Percentiles rank a stretch among this genome's conserved stretches.
Evolutionary conservation across 169 alveolate species (phyloP).

Genomic region (Plasmodium gallinaceum): DNA sequence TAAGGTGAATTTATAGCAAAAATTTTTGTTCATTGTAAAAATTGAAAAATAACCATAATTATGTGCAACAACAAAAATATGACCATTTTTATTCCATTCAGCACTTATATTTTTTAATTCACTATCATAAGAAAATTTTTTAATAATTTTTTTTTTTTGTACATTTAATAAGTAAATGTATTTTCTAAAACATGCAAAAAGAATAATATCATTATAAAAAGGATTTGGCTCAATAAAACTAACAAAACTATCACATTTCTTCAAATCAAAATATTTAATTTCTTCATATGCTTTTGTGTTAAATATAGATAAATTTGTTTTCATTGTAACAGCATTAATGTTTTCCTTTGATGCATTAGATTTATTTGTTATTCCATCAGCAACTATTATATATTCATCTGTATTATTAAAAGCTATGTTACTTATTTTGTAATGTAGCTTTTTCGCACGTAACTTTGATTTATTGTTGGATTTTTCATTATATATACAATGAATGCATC

Average conservation of each 20-base stretch:
- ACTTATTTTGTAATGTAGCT: conserved; percentile 67
- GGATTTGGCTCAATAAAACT: conserved; percentile 74
- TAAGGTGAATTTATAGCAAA: conserved; percentile 54
- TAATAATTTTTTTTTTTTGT: conserved; percentile 55
- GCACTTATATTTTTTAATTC: conserved; percentile 64
- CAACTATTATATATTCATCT: conserved; percentile 71
- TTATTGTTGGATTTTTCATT: conserved; percentile 50
- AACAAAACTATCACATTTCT: conserved; percentile 72
- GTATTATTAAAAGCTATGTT: conserved; percentile 32
- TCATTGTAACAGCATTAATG: conserved; percentile 68
- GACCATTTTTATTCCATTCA: conserved; percentile 60
- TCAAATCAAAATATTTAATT: conserved; percentile 45
- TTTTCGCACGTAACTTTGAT: conserved; percentile 58
- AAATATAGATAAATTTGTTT: conserved; percentile 63
- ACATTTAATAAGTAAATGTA: conserved; percentile 59
- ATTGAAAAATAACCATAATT: conserved; percentile 76
- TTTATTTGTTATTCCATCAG: conserved; percentile 74
- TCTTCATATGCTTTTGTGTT: conserved; percentile 47
- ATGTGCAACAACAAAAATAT: conserved; percentile 52
- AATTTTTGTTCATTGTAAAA: conserved; percentile 33
- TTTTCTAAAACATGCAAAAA: conserved; percentile 54
- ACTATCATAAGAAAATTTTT: conserved; percentile 74
- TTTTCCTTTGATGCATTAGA: conserved; percentile 52
- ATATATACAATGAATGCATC: conserved; percentile 1
- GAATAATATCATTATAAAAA: conserved; percentile 32